phyloP scores from a whole-genome alignment of 1,139 yeast species.

The Candida tetrigidarum region DNA sequence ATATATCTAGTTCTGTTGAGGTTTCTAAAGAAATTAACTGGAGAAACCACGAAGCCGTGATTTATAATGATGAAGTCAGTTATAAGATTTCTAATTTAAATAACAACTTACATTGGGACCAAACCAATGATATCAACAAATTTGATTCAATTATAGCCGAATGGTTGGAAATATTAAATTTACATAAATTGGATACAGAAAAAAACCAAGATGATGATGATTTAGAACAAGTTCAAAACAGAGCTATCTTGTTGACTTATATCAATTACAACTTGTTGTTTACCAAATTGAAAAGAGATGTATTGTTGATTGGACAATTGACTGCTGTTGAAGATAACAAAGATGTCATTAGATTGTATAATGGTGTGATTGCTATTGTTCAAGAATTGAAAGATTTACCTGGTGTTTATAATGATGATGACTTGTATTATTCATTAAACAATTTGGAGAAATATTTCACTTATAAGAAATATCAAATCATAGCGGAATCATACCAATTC shows the following conservation, averaged over 20 bases:
- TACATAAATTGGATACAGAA: constrained; percentile 55
- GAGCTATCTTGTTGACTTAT: constrained; percentile 76
- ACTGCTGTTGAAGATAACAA: constrained; percentile 37
- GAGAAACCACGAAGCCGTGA: constrained; percentile 73
- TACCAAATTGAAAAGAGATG: constrained; percentile 74
- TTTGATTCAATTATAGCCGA: constrained; percentile 38
- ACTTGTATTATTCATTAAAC: constrained; percentile 57
- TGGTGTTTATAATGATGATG: constrained; percentile 89
- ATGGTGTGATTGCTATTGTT: constrained; percentile 50
- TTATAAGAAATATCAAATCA: constrained; percentile 43
- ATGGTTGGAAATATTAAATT: constrained; percentile 44
- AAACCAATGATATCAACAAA: constrained; percentile 26
- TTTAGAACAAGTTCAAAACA: constrained; percentile 63
- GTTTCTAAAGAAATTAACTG: constrained; percentile 54
- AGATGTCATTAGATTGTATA: constrained; percentile 54
- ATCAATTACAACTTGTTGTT: constrained; percentile 70
- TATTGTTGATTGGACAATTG: constrained; percentile 47
- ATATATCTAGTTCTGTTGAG: constrained; percentile 30
- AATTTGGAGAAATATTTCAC: constrained; percentile 51
- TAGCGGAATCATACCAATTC: constrained; percentile 55
- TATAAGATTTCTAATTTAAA: constrained; percentile 53
- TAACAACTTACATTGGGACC: constrained; percentile 31
- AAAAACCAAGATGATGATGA: constrained; percentile 49
- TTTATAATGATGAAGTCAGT: constrained; percentile 76
- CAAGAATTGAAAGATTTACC: constrained; percentile 75